Evolutionary conservation across 768 basidiomycete genomes (phyloP).

Genomic region (Tylopilus sp.): DNA sequence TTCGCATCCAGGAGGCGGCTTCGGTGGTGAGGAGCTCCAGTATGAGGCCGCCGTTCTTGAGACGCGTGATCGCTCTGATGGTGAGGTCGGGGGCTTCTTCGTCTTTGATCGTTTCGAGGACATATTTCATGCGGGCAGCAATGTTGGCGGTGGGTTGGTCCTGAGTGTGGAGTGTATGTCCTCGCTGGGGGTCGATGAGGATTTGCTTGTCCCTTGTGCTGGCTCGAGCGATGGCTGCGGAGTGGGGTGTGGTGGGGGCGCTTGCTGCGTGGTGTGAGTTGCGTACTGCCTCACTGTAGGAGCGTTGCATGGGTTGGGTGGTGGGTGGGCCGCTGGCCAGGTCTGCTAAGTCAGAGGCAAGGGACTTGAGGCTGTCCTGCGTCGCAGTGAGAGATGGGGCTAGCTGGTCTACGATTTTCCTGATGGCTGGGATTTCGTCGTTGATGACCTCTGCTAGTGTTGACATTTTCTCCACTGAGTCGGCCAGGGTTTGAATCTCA

Average conservation of each 20-base stretch:
- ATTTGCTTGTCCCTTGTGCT: not conserved
- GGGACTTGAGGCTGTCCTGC: not conserved
- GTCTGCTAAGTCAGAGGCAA: too few species aligned
- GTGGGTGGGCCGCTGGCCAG: too few species aligned
- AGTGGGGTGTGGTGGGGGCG: too few species aligned
- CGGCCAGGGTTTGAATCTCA: too few species aligned
- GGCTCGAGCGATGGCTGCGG: not conserved
- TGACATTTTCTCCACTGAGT: not conserved
- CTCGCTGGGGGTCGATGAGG: not conserved
- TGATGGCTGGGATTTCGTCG: not conserved
- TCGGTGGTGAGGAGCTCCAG: not conserved
- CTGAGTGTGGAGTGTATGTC: not conserved
- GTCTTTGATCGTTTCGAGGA: not conserved
- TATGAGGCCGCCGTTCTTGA: not conserved
- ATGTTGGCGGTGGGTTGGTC: not conserved
- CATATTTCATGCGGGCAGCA: fast-evolving
- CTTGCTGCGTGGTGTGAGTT: not conserved
- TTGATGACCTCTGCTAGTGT: not conserved
- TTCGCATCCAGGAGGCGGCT: fast-evolving
- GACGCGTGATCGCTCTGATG: not conserved
- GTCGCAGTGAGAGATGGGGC: not conserved
- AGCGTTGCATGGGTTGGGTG: not conserved
- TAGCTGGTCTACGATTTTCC: not conserved
- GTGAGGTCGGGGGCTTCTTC: fast-evolving
- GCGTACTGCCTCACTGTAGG: not conserved